These are phyloP conservation scores for Aspergillus flavus DNA, from an alignment of 2,329 filamentous ascomycete genomes.

Conservation along the genomic window DNA sequence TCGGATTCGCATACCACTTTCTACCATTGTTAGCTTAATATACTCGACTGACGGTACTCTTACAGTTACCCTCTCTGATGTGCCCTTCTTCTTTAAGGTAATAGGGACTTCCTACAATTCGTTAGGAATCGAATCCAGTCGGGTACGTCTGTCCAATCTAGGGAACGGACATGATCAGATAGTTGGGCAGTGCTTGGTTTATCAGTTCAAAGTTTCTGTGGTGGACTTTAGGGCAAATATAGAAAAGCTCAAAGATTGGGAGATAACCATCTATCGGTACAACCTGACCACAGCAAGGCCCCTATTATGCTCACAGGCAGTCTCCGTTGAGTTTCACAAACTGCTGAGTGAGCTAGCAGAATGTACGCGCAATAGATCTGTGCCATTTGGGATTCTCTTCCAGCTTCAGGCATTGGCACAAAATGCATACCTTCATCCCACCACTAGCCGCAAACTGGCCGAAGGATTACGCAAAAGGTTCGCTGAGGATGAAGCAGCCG, in stretches of 20 bases:
- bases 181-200: slow-evolving; percentile 45
- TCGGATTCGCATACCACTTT: slow-evolving; percentile 54
- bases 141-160: slow-evolving; percentile 9
- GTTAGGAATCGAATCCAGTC: neutral
- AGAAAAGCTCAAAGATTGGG: slow-evolving; percentile 25
- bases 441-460: slow-evolving; percentile 52
- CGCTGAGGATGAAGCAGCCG: slow-evolving; percentile 25
- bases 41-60: slow-evolving; percentile 41
- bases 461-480: slow-evolving; percentile 42
- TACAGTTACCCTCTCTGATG: slow-evolving; percentile 54
- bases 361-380: slow-evolving; percentile 32
- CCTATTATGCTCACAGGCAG: neutral
- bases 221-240: slow-evolving; percentile 29
- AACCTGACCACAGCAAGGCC: neutral
- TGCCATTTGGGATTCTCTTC: slow-evolving; percentile 60
- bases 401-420: slow-evolving; percentile 65
- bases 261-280: slow-evolving; percentile 26
- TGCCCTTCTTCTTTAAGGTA: slow-evolving; percentile 52
- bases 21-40: slow-evolving; percentile 54
- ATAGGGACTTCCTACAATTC: neutral
- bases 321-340: neutral
- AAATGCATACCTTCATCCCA: slow-evolving; percentile 64
- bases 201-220: slow-evolving; percentile 40
- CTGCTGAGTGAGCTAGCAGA: slow-evolving; percentile 29
- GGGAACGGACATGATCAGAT: slow-evolving; percentile 10